phyloP scores from a whole-genome alignment of 169 alveolate species.

The Perkinsus marinus region DNA sequence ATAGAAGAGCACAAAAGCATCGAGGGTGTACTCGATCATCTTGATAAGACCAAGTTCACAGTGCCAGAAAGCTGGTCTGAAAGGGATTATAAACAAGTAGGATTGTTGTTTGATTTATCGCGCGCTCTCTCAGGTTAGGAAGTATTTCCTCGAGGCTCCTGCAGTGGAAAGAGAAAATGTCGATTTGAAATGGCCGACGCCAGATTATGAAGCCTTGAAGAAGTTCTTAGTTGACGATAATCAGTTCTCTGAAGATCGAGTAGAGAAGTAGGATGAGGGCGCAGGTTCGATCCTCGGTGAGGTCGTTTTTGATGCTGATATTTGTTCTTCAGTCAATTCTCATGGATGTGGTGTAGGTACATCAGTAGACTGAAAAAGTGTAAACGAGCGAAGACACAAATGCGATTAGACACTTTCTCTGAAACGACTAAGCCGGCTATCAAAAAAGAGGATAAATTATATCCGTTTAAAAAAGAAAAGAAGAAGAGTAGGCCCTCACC shows the following conservation, averaged over 20 bases:
- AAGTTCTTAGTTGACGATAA: slow-evolving; percentile 53
- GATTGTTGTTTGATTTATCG: slow-evolving; percentile 29
- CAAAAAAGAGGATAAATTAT: neutral
- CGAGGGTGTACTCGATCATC: slow-evolving; percentile 61
- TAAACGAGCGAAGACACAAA: neutral
- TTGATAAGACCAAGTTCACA: slow-evolving; percentile 42
- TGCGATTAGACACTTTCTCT: neutral
- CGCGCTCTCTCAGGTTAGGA: slow-evolving; percentile 48
- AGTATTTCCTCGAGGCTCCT: slow-evolving; percentile 48
- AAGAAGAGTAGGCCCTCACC: neutral
- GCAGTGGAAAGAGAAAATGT: slow-evolving; percentile 29
- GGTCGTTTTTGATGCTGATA: neutral
- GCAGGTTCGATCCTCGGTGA: neutral
- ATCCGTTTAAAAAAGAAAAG: neutral
- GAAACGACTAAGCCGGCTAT: neutral
- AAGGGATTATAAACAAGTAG: neutral
- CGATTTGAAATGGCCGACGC: slow-evolving; percentile 40
- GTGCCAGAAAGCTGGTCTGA: slow-evolving; percentile 24
- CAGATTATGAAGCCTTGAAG: slow-evolving; percentile 49
- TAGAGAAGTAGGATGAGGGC: slow-evolving; percentile 24
- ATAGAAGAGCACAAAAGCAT: slow-evolving; percentile 66
- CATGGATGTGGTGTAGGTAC: neutral
- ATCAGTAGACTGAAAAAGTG: neutral
- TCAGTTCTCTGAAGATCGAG: slow-evolving; percentile 50
- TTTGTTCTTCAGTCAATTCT: neutral